phyloP scores from a whole-genome alignment of 2,329 filamentous ascomycete species.

The Fusarium tanahbumbuense region DNA sequence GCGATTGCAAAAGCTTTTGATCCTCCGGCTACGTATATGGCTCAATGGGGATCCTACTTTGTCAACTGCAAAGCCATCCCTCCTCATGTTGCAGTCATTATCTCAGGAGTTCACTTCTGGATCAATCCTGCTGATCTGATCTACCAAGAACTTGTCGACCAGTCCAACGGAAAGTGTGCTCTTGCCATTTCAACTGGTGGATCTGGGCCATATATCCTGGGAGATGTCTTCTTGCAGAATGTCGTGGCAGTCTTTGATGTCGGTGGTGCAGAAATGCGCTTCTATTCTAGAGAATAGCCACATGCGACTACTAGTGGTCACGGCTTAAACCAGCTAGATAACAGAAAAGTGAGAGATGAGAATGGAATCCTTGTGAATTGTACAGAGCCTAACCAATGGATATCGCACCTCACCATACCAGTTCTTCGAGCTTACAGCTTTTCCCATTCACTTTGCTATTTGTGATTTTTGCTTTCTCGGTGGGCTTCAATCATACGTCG shows the following conservation, averaged over 20 bases:
- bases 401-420: background rate
- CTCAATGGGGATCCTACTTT: conserved; percentile 62
- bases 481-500: background rate
- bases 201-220: conserved; percentile 61
- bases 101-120: conserved; percentile 58
- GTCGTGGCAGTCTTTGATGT: conserved; percentile 62
- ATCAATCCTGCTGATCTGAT: conserved; percentile 63
- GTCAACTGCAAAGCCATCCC: conserved; percentile 60
- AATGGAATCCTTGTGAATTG: background rate
- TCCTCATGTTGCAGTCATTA: conserved; percentile 59
- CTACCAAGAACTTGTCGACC: conserved; percentile 57
- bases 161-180: conserved; percentile 61
- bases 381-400: background rate
- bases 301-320: background rate
- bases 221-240: conserved; percentile 63
- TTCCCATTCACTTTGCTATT: background rate
- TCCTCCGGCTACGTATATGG: conserved; percentile 60
- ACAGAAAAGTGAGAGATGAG: background rate
- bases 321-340: background rate
- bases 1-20: conserved; percentile 60
- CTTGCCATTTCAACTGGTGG: conserved; percentile 60
- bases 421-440: background rate
- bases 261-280: conserved; percentile 59
- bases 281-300: conserved; percentile 49
- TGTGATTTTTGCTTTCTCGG: background rate